Percentiles rank a stretch among this genome's conserved stretches.
phyloP scores from a whole-genome alignment of 2,329 filamentous ascomycete genomes.

The Rutstroemia sydowiana region DNA sequence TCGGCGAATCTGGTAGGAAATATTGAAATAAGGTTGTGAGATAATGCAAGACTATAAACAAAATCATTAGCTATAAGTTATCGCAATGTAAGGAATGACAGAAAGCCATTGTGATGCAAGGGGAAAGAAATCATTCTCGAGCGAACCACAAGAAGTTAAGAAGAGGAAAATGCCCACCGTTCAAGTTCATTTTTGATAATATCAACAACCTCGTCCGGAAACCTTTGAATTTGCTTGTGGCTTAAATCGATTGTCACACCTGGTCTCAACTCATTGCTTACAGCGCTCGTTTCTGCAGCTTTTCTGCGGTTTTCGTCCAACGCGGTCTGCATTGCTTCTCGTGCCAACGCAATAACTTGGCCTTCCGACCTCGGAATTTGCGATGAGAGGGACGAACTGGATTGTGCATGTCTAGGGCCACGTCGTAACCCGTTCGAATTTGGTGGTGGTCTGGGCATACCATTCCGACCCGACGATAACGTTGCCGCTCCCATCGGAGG shows the following conservation, averaged over 20 bases:
- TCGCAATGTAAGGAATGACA: background rate
- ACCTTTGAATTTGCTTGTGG: conserved; percentile 59
- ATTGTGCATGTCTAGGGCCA: conserved; percentile 35
- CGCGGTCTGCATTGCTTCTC: conserved; percentile 60
- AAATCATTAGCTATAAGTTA: conserved; percentile 20
- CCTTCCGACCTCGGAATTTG: conserved; percentile 48
- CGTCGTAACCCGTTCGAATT: conserved; percentile 30
- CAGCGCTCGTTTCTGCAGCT: conserved; percentile 50
- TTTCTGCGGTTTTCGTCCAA: conserved; percentile 59
- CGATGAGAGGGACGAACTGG: conserved; percentile 38
- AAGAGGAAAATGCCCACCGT: conserved; percentile 21
- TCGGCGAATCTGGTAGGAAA: conserved; percentile 66
- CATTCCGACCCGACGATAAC: conserved; percentile 31
- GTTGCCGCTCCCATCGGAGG: conserved; percentile 30
- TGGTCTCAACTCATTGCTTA: conserved; percentile 51
- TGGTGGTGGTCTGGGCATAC: conserved; percentile 32
- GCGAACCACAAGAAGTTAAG: background rate
- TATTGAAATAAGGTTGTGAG: conserved; percentile 68
- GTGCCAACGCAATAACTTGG: conserved; percentile 59
- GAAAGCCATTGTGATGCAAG: background rate
- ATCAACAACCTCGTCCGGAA: conserved; percentile 32
- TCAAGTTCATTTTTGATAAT: conserved; percentile 32
- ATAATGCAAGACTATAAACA: conserved; percentile 59
- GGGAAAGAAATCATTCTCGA: background rate
- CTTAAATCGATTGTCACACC: conserved; percentile 75